Evolutionary conservation across 352 stramenopile species (phyloP).

Genomic region (Aphanomyces stellatus): DNA sequence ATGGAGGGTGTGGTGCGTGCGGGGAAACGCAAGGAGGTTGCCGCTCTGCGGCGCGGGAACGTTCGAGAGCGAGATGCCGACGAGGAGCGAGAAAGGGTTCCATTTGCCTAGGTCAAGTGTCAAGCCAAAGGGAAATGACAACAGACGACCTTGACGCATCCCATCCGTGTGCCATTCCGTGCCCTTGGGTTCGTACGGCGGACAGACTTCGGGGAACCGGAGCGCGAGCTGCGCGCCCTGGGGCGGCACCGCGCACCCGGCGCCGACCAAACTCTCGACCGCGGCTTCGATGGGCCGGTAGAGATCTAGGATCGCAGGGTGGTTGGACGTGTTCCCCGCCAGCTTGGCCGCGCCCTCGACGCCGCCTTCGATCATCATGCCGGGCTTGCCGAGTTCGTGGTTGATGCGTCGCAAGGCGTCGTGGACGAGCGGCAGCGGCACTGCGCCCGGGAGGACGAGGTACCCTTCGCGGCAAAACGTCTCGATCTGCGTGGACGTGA

Average conservation of each 20-base stretch:
- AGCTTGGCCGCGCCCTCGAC: conserved; percentile 65
- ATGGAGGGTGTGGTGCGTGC: conserved; percentile 47
- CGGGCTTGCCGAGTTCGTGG: conserved; percentile 59
- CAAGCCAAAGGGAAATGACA: background rate
- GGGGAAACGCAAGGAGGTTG: conserved; percentile 70
- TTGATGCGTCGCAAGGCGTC: conserved; percentile 55
- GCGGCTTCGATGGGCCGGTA: conserved; percentile 48
- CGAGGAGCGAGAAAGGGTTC: conserved; percentile 60
- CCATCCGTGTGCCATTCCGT: conserved; percentile 80
- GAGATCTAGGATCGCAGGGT: conserved; percentile 45
- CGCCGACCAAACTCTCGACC: conserved; percentile 51
- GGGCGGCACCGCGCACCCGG: conserved; percentile 33
- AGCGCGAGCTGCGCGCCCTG: conserved; percentile 61
- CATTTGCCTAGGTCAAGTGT: conserved; percentile 25
- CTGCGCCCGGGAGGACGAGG: conserved; percentile 50
- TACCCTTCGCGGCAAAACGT: conserved; percentile 70
- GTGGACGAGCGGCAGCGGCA: conserved; percentile 47
- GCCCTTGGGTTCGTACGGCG: conserved; percentile 43
- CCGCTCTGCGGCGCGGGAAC: conserved; percentile 43
- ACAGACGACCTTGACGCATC: conserved; percentile 44
- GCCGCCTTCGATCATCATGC: conserved; percentile 59
- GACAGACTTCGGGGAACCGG: conserved; percentile 60
- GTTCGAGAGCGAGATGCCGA: conserved; percentile 64
- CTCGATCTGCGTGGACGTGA: conserved; percentile 49
- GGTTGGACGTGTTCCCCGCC: conserved; percentile 62